Base-by-base conservation (phyloP, 2,329 filamentous ascomycete genomes). In the Colletotrichum truncatum region DNA sequence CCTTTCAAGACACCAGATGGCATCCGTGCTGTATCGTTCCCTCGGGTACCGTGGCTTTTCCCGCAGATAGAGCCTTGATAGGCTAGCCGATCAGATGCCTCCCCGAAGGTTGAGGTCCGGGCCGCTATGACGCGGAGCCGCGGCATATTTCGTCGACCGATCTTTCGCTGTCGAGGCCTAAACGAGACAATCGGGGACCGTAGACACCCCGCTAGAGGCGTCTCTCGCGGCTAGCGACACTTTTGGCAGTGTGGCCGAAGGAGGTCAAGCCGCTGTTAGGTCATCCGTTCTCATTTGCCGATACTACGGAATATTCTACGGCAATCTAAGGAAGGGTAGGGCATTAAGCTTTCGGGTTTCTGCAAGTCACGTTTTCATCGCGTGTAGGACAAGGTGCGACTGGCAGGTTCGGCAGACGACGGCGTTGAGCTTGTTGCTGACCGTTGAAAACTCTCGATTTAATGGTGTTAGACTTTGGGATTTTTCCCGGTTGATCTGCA, bases 241-340 rank as follows among this genome's bases (percentile, higher is more conserved):
- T 36, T 65, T 51, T 38, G 58, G 57, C 49, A 51, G 41, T 62
- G 36, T 65, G 41, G 7, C 62, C 62, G 57, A 55, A 18, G 46
- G 16, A 28, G 23, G 45, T 36, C 26, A 30, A 30, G 28, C 26
- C 23, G 28, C 12, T 7, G 10, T 23, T 4, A 16, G n/a, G 25
- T n/a, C 16, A 28, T 36, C 49, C 23, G n/a, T n/a, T n/a, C 38
- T 45, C 26, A 30, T 49, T 28, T n/a, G 12, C 38, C 46, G 8
- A 14, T 30, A n/a, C n/a, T n/a, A n/a, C n/a, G n/a, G n/a, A n/a
- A n/a, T n/a, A n/a, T n/a, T n/a, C n/a, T n/a, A n/a, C n/a, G n/a
- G n/a, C n/a, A n/a, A n/a, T n/a, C n/a, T n/a, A n/a, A n/a, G n/a
- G n/a, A n/a, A n/a, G n/a, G n/a, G n/a, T n/a, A n/a, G n/a, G n/a